These are phyloP conservation scores for Chenopodium album DNA, from an alignment of 148 eudicot species.

Conservation along the genomic window DNA sequence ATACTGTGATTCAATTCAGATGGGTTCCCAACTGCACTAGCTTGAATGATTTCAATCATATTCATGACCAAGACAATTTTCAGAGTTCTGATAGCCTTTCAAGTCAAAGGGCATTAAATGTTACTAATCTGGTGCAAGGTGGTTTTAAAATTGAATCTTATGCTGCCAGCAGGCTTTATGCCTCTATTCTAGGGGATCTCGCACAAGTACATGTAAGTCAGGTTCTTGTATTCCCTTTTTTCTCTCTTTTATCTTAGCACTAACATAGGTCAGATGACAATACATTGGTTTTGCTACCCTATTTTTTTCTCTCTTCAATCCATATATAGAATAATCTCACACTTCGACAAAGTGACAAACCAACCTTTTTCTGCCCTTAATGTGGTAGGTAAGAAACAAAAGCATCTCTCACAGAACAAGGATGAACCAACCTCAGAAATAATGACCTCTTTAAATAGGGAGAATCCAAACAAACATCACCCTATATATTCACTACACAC, in stretches of 20 bases:
- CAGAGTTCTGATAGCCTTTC: constrained; percentile 26
- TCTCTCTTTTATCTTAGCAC: not conserved
- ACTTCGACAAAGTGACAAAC: not conserved
- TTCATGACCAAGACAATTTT: constrained; percentile 14
- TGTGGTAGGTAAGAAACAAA: not conserved
- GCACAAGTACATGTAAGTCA: constrained; percentile 19
- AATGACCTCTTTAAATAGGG: not conserved
- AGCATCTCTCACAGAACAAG: not conserved
- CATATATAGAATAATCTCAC: not conserved
- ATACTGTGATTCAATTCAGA: constrained; percentile 42
- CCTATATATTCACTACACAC: no score
- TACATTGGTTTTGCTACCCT: not conserved
- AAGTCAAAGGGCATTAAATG: constrained; percentile 27
- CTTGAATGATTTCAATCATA: constrained; percentile 36
- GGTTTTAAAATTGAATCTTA: constrained; percentile 1
- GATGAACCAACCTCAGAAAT: not conserved
- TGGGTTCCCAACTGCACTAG: constrained; percentile 49
- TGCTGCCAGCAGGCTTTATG: not conserved
- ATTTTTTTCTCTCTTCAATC: no score
- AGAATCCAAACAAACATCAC: not conserved
- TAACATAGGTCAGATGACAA: not conserved
- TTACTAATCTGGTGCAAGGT: constrained; percentile 36
- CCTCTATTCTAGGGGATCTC: constrained; percentile 1
- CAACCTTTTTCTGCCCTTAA: not conserved
- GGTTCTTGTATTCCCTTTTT: not conserved